A percentile compares a stretch with the other conserved stretches of the same genome.
These are phyloP conservation scores for Botryotinia convoluta DNA, from an alignment of 2,329 filamentous ascomycete genomes.

Conservation along the genomic window DNA sequence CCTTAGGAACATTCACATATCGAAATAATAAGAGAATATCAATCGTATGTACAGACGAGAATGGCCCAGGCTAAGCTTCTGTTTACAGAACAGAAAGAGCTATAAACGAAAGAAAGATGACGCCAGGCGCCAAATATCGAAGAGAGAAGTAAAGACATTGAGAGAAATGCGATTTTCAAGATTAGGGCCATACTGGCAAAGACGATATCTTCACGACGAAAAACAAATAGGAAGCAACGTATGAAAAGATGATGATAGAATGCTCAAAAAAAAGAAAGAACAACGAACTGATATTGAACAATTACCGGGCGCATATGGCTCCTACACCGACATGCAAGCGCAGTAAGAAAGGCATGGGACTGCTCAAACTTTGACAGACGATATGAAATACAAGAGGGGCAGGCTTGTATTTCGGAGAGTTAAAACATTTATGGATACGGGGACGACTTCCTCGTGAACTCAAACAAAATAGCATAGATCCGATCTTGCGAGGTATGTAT, in stretches of 20 bases:
- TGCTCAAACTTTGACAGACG: not conserved
- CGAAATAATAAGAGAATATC: not conserved
- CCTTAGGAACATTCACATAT: not conserved
- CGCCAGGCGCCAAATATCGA: not conserved
- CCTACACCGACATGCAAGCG: not conserved
- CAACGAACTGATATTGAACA: not conserved
- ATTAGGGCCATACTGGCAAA: not conserved
- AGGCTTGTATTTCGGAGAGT: not conserved
- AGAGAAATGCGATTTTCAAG: not conserved
- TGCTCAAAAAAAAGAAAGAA: not conserved
- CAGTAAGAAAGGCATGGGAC: not conserved
- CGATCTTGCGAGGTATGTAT: not conserved
- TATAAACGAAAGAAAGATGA: not conserved
- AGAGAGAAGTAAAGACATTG: not conserved
- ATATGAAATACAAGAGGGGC: not conserved
- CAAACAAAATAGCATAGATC: not conserved
- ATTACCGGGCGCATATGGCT: not conserved
- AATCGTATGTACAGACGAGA: not conserved
- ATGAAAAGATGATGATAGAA: not conserved
- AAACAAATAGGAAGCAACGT: not conserved
- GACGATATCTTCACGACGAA: not conserved
- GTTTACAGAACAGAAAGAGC: not conserved
- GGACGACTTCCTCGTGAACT: not conserved
- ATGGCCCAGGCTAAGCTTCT: not conserved
- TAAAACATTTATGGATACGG: accelerated